Base-by-base conservation (phyloP, 257 asterid genomes). In the Jasminum sambac region DNA sequence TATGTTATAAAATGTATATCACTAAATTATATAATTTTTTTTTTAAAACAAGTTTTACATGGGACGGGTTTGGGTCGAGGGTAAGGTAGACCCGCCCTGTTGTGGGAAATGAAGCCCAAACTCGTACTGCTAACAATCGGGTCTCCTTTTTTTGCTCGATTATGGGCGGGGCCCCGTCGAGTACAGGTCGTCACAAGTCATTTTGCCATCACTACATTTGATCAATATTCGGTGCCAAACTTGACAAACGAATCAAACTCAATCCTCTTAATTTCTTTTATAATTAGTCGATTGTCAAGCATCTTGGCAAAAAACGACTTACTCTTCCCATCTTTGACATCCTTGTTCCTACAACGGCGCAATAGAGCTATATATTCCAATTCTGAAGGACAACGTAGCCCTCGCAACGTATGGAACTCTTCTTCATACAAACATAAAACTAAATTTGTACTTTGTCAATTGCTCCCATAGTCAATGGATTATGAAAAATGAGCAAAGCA, bases 261-360 rank as follows among this genome's bases (percentile, higher is more conserved):
- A 0, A 95, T 83, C 83, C 86, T 87, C 86, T 87, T 83, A 48
- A 94, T 89, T 69, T 87, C 97, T 81, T 94, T 94, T 30, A 94
- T 84, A 64, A 94, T 94, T 69, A 89, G 89, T 69, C 97, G 81
- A 41, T 94, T 97, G 70, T 91, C 98, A 34, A 89, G 81, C 16
- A 97, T 91, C 80, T 94, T 94, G 1, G 96, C 96, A 78, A 94
- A 90, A 79, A 90, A 80, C 57, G 98, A 89, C 70, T 89, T 89
- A 76, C 98, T 94, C 78, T 94, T 94, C 76, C 98, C 98, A 67
- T 97, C 98, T 82, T 94, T 86, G 11, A 97, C 96, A 73, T 89
- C 92, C 98, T 96, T 90, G 63, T 80, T 80, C 83, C 77, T 78
- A 82, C 98, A 94, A 48, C 97, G 95, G 76, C 98, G 85, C 64